Base-by-base conservation (phyloP, 495 filamentous ascomycete species). In the Sporormia fimetaria region DNA sequence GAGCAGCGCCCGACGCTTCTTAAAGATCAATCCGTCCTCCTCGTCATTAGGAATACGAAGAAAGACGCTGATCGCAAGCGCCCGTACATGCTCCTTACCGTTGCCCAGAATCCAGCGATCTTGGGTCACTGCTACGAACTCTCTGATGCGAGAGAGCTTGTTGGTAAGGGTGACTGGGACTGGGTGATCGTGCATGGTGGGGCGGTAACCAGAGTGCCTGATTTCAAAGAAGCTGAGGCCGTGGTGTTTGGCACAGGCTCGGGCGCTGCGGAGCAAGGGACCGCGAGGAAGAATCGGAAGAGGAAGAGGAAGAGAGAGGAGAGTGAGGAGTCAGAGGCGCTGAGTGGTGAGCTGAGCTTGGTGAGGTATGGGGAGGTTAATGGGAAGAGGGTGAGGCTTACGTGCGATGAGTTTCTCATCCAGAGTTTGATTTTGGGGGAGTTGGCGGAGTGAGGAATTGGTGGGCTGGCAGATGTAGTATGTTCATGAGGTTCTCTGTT, bases 391-490 rank as follows among this genome's bases (percentile, higher is more conserved):
- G 63, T 80, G 25, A 71, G 68, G 56, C 56, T 84, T 42, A 70
- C 94, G 30, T 80, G 78, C 22, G 83, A 93, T 63, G 87, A 96
- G 56, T 75, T 84, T 56, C 74, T 96, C 21, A 78, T 93, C 41
- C 92, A 98, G 66, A 95, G 87, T 58, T 63, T 96, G 44, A 95
- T 98, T 47, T 54, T 94, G 37, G 90, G 87, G 4, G 73, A 73
- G 40, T 52, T 94, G 47, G 68, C 83, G 49, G 80, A 85, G 37
- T 72, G 33, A 44, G 24, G 38, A 42, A 26, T 4, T 9, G 25
- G 25, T n/a, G 25, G 25, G 7, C 12, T 27, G 7, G 25, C 25
- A n/a, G n/a, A n/a, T n/a, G n/a, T n/a, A n/a, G n/a, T n/a, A n/a
- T n/a, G n/a, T n/a, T n/a, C n/a, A n/a, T n/a, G n/a, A n/a, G n/a